A percentile compares a stretch with the other conserved stretches of the same genome.
Evolutionary conservation across 1,284 basidiomycete species (phyloP).

Genomic region (Limonomyces culmigenus): DNA sequence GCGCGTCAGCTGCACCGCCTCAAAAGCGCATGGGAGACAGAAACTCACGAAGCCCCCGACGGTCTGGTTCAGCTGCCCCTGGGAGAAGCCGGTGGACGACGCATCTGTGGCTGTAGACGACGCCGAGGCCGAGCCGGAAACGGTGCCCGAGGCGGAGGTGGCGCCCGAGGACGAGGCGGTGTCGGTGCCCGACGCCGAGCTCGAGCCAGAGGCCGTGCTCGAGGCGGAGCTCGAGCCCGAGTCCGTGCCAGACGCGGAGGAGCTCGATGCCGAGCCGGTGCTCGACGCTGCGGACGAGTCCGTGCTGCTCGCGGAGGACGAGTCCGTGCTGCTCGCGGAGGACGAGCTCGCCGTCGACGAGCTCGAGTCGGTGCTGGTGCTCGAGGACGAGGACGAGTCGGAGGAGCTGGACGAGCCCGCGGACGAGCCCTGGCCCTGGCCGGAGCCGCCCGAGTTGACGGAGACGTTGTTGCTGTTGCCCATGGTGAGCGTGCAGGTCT

Average conservation of each 20-base stretch:
- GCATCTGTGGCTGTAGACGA: no score
- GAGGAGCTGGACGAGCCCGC: slow-evolving; percentile 3
- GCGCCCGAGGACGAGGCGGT: slow-evolving; percentile 1
- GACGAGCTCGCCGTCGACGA: slow-evolving; percentile 4
- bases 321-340: no score
- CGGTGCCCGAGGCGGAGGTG: no score
- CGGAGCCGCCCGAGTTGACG: slow-evolving; percentile 7
- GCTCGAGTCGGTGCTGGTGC: no score
- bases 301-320: slow-evolving; percentile 6
- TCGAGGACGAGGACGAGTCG: background rate
- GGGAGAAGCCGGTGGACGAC: no score
- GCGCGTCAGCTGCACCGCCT: no score
- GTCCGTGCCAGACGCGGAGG: slow-evolving; percentile 7
- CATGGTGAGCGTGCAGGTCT: slow-evolving; percentile 31
- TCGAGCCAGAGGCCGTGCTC: no score
- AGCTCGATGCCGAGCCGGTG: slow-evolving; percentile 7
- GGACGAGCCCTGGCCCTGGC: slow-evolving; percentile 6
- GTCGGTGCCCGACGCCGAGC: no score
- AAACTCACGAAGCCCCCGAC: no score
- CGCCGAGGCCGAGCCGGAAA: slow-evolving; percentile 4
- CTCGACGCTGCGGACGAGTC: background rate
- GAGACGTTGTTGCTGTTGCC: slow-evolving; percentile 5
- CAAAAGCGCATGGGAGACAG: no score
- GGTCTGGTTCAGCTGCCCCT: no score
- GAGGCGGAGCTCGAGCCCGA: slow-evolving; percentile 5